Percentiles rank a stretch among this genome's conserved stretches.
Conservation (phyloP, 176 grass and related monocot species). For the Calamus simplicifolius region DNA sequence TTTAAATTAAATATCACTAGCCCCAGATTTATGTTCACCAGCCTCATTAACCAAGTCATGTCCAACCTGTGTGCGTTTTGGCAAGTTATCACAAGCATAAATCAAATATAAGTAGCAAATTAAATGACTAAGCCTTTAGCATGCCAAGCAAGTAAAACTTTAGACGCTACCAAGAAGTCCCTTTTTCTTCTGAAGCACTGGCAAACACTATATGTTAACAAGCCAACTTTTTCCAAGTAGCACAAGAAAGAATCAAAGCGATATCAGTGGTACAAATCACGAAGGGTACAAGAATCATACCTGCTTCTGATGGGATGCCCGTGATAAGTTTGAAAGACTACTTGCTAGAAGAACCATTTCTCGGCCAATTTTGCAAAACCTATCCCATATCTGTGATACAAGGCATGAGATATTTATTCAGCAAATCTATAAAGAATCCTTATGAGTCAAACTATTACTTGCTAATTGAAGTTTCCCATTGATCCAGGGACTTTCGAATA, state of each 20-base stretch:
- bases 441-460: too few relatives aligned
- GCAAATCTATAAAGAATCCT: not conserved
- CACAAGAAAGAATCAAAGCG: not conserved
- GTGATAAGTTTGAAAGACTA: conserved; percentile 49
- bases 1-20: conserved; percentile 14
- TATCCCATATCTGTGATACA: conserved; percentile 53
- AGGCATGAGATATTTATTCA: not conserved
- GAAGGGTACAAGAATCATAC: conserved; percentile 18
- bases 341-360: conserved; percentile 54
- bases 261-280: not conserved
- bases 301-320: conserved; percentile 68
- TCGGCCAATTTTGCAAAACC: conserved; percentile 54
- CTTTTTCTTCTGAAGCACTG: too few relatives aligned
- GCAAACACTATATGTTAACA: too few relatives aligned
- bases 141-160: too few relatives aligned
- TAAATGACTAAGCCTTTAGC: not conserved
- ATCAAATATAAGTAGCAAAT: conserved; percentile 9
- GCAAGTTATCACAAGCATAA: conserved; percentile 14
- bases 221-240: too few relatives aligned
- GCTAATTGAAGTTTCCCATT: too few relatives aligned
- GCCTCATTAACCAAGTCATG: conserved; percentile 45
- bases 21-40: conserved; percentile 45
- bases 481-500: too few relatives aligned
- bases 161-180: not conserved
- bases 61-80: conserved; percentile 45